Conservation (phyloP, 441 rosid species). For the Hypseocharis bilobata region DNA sequence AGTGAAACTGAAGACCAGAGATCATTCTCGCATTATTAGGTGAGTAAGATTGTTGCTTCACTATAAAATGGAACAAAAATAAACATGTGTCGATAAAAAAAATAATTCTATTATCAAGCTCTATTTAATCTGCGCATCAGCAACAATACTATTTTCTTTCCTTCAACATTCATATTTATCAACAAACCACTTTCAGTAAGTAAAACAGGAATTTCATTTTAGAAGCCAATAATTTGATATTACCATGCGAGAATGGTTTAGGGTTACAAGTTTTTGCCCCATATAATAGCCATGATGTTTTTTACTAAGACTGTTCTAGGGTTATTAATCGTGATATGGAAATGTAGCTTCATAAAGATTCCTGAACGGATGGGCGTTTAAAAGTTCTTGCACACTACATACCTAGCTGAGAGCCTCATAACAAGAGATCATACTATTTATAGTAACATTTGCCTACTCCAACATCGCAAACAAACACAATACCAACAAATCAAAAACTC, state of each 20-base stretch:
- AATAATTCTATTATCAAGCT: background rate
- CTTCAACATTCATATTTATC: background rate
- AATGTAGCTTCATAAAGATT: too few species aligned
- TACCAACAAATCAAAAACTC: background rate
- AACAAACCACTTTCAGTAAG: background rate
- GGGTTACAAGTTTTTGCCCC: too few species aligned
- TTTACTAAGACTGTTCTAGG: too few species aligned
- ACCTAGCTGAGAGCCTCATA: background rate
- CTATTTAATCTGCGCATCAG: background rate
- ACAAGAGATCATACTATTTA: background rate
- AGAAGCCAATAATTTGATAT: too few species aligned
- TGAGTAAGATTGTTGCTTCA: background rate
- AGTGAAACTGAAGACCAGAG: background rate
- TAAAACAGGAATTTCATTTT: background rate
- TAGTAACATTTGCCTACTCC: background rate
- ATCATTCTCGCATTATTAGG: background rate
- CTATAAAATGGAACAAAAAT: background rate
- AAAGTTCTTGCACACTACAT: too few species aligned
- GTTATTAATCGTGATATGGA: too few species aligned
- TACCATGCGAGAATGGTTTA: too few species aligned
- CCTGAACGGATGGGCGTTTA: too few species aligned
- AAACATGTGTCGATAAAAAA: background rate
- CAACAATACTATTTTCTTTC: background rate
- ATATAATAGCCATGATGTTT: background rate
- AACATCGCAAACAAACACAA: background rate